Evolutionary conservation across 768 basidiomycete species (phyloP), one percentile per base, ranked within the genome.

Genomic region (Leucocoprinus leucothites): DNA sequence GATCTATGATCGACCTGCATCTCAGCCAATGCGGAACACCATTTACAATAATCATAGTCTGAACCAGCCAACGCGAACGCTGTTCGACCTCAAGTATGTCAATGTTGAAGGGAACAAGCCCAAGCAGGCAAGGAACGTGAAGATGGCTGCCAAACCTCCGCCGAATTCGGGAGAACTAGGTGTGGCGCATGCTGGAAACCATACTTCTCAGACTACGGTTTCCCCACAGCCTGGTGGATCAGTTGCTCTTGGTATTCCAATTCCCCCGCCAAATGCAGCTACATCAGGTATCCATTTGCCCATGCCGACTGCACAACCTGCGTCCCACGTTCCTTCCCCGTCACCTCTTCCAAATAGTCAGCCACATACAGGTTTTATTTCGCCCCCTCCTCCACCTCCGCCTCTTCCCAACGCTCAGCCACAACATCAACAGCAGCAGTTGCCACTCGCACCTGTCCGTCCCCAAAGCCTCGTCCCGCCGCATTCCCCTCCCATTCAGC

Each of bases 31-130:
- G 4, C 47, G 40, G 1, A 34, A 13, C 11, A 18, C 47, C 9
- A 18, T 40, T 1, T 42, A 24, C 28, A 38, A 16, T 18, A 43
- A 3, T 3, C 44, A 43, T 38, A 31, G 31, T 11, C 14, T n/a
- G 38, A 38, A 38, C 11, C 21, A 53, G 16, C 43, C 31, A 19
- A 25, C 54, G 31, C 48, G 41, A 24, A 56, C n/a, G 24, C 19
- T 56, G 28, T 56, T 56, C 28, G 40, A 47, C 24, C 40, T 56
- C 21, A 48, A 41, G 7, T 49, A 56, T 35, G 28, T 56, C 11
- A 41, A 56, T 11, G 31, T n/a, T 34, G 18, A 35, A 24, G 40
- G 14, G 13, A 25, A 24, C 13, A 45, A 56, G 25, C 40, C 48
- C 4, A 40, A 19, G n/a, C 38, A 48, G 24, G 18, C 43, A 2